Conservation (phyloP, 1,139 yeast genomes). For the Nakaseomyces uthaithaninus region DNA sequence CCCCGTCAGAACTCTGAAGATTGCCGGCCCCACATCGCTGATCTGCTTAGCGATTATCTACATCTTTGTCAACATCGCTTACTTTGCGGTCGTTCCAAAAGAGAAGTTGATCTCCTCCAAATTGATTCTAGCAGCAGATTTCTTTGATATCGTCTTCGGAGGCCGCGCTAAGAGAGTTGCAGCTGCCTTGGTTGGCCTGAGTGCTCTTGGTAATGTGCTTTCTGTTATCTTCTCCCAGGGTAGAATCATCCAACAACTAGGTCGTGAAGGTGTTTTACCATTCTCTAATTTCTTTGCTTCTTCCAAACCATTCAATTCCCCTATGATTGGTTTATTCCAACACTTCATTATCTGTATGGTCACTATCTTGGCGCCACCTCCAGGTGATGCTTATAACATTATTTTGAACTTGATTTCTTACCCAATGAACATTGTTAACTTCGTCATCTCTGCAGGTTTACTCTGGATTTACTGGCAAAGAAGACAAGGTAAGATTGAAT, state of each 20-base stretch:
- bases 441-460: slow-evolving; percentile 66
- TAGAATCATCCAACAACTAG: slow-evolving; percentile 66
- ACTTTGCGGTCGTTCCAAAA: slow-evolving; percentile 68
- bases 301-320: slow-evolving; percentile 43
- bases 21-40: slow-evolving; percentile 69
- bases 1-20: slow-evolving; percentile 58
- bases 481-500: slow-evolving; percentile 44
- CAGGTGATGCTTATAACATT: slow-evolving; percentile 72
- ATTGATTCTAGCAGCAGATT: slow-evolving; percentile 64
- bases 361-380: slow-evolving; percentile 59
- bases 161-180: slow-evolving; percentile 54
- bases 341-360: slow-evolving; percentile 47
- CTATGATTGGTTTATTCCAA: slow-evolving; percentile 42
- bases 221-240: slow-evolving; percentile 75
- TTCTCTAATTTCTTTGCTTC: slow-evolving; percentile 51
- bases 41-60: slow-evolving; percentile 52
- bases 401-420: slow-evolving; percentile 67
- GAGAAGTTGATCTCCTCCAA: slow-evolving; percentile 54
- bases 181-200: slow-evolving; percentile 64
- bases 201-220: slow-evolving; percentile 71
- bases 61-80: slow-evolving; percentile 62
- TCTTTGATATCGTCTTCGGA: slow-evolving; percentile 69
- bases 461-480: slow-evolving; percentile 54
- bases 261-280: slow-evolving; percentile 65
- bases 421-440: slow-evolving; percentile 64